A percentile compares a stretch with the other conserved stretches of the same genome.
phyloP scores from a whole-genome alignment of 2,329 filamentous ascomycete species.

The Diplodia corticola region DNA sequence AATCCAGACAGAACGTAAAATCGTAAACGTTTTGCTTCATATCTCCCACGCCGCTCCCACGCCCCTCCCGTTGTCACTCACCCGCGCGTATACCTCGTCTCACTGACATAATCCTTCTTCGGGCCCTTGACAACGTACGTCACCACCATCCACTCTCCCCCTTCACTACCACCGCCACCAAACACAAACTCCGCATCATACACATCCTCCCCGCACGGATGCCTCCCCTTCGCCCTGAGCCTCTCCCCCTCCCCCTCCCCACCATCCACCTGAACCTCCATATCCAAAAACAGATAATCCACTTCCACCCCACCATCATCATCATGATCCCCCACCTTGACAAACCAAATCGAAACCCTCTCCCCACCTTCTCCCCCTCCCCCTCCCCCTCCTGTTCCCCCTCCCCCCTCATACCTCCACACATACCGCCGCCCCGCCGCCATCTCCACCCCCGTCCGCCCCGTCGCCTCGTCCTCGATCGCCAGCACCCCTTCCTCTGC shows the following conservation, averaged over 20 bases:
- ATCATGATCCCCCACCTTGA: too few species aligned
- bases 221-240: constrained; percentile 58
- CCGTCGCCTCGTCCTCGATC: constrained; percentile 38
- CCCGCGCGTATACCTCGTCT: constrained; percentile 34
- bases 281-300: constrained; percentile 74
- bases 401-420: constrained; percentile 62
- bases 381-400: constrained; percentile 22
- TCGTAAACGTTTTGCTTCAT: not conserved
- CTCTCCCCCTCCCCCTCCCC: constrained; percentile 26
- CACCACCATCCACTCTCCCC: constrained; percentile 37
- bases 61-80: not conserved
- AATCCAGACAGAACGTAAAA: not conserved
- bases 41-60: not conserved
- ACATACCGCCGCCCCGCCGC: constrained; percentile 66
- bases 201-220: constrained; percentile 71
- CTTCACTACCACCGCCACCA: constrained; percentile 28
- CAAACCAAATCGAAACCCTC: constrained; percentile 69
- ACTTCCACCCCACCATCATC: constrained; percentile 62
- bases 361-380: constrained; percentile 43
- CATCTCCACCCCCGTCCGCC: constrained; percentile 53
- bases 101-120: constrained; percentile 43
- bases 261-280: constrained; percentile 49
- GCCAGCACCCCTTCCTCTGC: constrained; percentile 66
- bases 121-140: constrained; percentile 43
- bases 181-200: constrained; percentile 73